phyloP scores from a whole-genome alignment of 768 basidiomycete genomes.

The Boletus barrowsii region DNA sequence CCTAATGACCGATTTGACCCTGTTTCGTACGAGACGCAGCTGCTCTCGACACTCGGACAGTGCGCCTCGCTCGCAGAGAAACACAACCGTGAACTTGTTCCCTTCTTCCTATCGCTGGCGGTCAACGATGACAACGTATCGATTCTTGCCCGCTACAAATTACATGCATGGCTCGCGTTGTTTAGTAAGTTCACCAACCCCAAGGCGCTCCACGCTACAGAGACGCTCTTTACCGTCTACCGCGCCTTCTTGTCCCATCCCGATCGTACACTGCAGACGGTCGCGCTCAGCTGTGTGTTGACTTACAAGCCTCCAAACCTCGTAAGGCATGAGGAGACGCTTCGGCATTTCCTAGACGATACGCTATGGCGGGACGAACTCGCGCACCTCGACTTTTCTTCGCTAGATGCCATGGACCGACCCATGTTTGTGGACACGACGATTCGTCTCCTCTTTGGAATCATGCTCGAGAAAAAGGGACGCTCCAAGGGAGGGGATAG shows the following conservation, averaged over 20 bases:
- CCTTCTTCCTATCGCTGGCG: conserved; percentile 65
- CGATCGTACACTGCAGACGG: conserved; percentile 70
- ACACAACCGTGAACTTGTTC: conserved; percentile 84
- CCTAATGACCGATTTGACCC: conserved; percentile 63
- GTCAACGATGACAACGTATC: conserved; percentile 27
- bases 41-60: conserved; percentile 68
- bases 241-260: conserved; percentile 78
- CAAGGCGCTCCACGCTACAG: conserved; percentile 75
- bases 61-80: conserved; percentile 74
- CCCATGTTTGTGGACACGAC: conserved; percentile 63
- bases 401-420: no score
- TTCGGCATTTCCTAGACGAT: conserved; percentile 66
- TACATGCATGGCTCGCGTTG: conserved; percentile 76
- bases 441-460: conserved; percentile 79
- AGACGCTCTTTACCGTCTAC: conserved; percentile 65
- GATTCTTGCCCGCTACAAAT: conserved; percentile 55
- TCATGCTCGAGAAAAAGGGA: no score
- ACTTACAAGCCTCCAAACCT: conserved; percentile 73
- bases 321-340: conserved; percentile 52
- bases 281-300: conserved; percentile 71
- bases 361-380: conserved; percentile 89
- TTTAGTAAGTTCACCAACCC: conserved; percentile 92
- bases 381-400: no score
- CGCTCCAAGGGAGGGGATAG: no score
- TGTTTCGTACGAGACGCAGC: conserved; percentile 74